Evolutionary conservation across 306 rosid species (phyloP).

Genomic region (Quercus engelmannii): DNA sequence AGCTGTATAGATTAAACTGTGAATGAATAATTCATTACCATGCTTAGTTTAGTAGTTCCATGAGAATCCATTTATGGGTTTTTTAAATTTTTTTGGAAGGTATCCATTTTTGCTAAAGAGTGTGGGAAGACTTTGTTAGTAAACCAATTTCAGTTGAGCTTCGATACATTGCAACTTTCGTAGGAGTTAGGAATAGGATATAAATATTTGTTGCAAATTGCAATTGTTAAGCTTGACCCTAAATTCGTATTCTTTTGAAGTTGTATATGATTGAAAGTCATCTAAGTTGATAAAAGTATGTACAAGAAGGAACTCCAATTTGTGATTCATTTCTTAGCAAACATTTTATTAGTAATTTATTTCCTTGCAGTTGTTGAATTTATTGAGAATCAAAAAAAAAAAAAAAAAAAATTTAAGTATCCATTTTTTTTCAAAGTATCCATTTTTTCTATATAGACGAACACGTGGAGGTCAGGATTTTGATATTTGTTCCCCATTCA

Average conservation of each 20-base stretch:
- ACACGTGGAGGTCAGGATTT: not conserved
- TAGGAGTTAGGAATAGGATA: not conserved
- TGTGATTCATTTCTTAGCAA: no score
- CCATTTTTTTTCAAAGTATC: no score
- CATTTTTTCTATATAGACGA: not conserved
- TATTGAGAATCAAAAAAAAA: not conserved
- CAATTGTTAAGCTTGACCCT: not conserved
- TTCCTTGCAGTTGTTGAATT: no score
- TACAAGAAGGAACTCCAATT: no score
- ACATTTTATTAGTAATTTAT: no score
- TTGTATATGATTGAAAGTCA: not conserved
- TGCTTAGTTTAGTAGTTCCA: not conserved
- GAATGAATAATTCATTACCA: no score
- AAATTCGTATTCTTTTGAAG: not conserved
- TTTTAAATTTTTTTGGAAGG: no score
- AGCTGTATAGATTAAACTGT: no score
- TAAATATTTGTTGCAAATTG: not conserved
- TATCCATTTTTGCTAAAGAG: constrained; percentile 41
- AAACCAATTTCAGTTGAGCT: constrained; percentile 86
- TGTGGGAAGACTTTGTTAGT: constrained; percentile 70
- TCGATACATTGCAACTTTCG: not conserved
- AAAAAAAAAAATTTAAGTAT: no score
- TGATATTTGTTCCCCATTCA: not conserved
- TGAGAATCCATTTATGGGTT: not conserved
- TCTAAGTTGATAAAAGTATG: no score